Evolutionary conservation across 192 early-diverging fungal genomes (phyloP).

Genomic region (Coemansia sp.): DNA sequence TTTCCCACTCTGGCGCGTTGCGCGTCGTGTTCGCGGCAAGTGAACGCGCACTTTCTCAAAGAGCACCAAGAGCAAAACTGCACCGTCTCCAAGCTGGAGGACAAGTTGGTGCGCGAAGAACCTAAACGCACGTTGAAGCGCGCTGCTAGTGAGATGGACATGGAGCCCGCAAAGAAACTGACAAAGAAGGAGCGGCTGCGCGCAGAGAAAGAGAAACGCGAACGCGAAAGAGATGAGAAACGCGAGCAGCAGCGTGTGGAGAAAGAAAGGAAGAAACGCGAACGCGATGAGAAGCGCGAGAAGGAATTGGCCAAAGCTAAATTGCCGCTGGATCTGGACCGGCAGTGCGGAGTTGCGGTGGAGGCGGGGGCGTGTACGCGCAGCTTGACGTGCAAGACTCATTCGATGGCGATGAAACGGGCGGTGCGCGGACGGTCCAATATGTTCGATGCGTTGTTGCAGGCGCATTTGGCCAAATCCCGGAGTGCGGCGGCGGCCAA

Average conservation of each 20-base stretch:
- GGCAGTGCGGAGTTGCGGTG: slow-evolving; percentile 79
- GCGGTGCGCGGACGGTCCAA: slow-evolving; percentile 80
- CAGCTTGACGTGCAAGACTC: slow-evolving; percentile 94
- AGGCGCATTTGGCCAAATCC: slow-evolving; percentile 75
- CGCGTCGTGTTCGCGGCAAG: slow-evolving; percentile 41
- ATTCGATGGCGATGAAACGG: slow-evolving; percentile 85
- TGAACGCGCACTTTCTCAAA: slow-evolving; percentile 49
- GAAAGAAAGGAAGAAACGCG: slow-evolving; percentile 49
- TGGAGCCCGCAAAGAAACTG: slow-evolving; percentile 24
- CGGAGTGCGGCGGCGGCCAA: slow-evolving; percentile 58
- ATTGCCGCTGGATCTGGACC: slow-evolving; percentile 84
- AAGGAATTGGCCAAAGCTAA: slow-evolving; percentile 36
- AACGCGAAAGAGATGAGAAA: slow-evolving; percentile 37
- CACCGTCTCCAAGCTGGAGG: slow-evolving; percentile 41
- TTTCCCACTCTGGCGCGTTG: slow-evolving; percentile 43
- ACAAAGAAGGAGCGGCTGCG: slow-evolving; percentile 43
- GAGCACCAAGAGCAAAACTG: slow-evolving; percentile 53
- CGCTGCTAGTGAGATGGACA: slow-evolving; percentile 15
- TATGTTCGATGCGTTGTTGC: slow-evolving; percentile 76
- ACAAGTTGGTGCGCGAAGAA: slow-evolving; percentile 24
- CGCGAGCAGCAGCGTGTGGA: slow-evolving; percentile 38
- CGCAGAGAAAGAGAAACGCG: slow-evolving; percentile 43
- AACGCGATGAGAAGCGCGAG: slow-evolving; percentile 59
- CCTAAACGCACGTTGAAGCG: slow-evolving; percentile 39
- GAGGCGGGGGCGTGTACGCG: slow-evolving; percentile 71